phyloP scores from a whole-genome alignment of 257 asterid species.

The Misopates orontium region DNA sequence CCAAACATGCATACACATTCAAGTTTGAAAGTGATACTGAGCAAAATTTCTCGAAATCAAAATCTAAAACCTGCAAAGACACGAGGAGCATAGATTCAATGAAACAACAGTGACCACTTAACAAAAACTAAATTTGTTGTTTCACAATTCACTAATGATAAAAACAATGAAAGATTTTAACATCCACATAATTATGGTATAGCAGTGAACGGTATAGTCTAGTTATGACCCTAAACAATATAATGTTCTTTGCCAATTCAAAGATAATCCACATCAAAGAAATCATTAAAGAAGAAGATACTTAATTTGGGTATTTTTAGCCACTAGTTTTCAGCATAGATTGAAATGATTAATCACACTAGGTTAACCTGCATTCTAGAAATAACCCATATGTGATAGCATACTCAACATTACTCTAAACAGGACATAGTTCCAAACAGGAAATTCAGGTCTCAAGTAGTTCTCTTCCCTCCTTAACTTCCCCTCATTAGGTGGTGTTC shows the following conservation, averaged over 20 bases:
- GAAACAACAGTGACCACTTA: conserved; percentile 8
- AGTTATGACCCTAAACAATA: neutral
- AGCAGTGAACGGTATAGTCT: neutral
- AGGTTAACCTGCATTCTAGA: neutral
- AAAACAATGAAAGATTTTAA: neutral
- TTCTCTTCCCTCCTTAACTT: too few relatives aligned
- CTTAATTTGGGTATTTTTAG: conserved; percentile 1
- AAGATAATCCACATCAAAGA: neutral
- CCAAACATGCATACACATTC: conserved; percentile 96
- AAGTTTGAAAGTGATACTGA: conserved; percentile 93
- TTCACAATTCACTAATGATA: neutral
- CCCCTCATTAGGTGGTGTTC: too few relatives aligned
- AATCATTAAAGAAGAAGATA: neutral
- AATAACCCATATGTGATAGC: neutral
- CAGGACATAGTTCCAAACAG: too few relatives aligned
- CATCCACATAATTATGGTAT: neutral
- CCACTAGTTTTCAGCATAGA: neutral
- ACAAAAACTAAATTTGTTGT: neutral
- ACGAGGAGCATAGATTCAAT: conserved; percentile 20
- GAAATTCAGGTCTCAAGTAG: too few relatives aligned
- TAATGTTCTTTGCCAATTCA: neutral
- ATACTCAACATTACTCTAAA: conserved; percentile 11
- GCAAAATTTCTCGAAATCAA: conserved; percentile 93
- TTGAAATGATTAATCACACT: neutral
- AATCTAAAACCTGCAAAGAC: conserved; percentile 83